phyloP scores from a whole-genome alignment of 106 monocot genomes.

The Allium cepa region DNA sequence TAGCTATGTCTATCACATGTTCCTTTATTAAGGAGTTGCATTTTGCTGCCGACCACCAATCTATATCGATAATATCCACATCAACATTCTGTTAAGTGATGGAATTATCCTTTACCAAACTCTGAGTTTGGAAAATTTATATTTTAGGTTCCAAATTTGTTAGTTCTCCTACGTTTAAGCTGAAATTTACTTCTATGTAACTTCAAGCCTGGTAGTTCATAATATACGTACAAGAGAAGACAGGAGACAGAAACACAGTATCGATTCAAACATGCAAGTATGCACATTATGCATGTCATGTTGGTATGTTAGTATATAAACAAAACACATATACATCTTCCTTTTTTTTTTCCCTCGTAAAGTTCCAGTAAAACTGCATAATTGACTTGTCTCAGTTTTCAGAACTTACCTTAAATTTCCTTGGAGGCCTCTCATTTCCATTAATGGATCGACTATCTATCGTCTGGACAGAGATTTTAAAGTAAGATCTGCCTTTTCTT shows the following conservation, averaged over 20 bases:
- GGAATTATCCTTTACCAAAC: not conserved
- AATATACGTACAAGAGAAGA: too few species aligned
- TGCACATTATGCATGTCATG: not conserved
- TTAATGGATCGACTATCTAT: conserved; percentile 55
- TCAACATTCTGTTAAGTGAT: too few species aligned
- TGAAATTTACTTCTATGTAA: too few species aligned
- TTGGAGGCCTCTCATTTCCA: conserved; percentile 73
- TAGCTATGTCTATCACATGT: too few species aligned
- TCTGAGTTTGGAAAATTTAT: too few species aligned
- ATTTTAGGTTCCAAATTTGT: too few species aligned
- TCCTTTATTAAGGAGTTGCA: too few species aligned
- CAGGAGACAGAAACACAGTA: too few species aligned
- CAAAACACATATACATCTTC: not conserved
- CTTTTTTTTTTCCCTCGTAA: not conserved
- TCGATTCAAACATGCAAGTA: not conserved
- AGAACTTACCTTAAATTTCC: conserved; percentile 79
- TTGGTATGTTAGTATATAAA: not conserved
- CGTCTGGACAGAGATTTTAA: conserved; percentile 42
- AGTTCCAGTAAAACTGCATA: not conserved
- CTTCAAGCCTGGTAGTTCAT: too few species aligned
- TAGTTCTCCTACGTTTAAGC: too few species aligned
- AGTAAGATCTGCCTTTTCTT: conserved; percentile 12
- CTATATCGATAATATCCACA: too few species aligned
- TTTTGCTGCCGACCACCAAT: too few species aligned
- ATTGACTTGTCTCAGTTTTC: conserved; percentile 3